phyloP scores from a whole-genome alignment of 768 basidiomycete species.

The Tylopilus intermedius region DNA sequence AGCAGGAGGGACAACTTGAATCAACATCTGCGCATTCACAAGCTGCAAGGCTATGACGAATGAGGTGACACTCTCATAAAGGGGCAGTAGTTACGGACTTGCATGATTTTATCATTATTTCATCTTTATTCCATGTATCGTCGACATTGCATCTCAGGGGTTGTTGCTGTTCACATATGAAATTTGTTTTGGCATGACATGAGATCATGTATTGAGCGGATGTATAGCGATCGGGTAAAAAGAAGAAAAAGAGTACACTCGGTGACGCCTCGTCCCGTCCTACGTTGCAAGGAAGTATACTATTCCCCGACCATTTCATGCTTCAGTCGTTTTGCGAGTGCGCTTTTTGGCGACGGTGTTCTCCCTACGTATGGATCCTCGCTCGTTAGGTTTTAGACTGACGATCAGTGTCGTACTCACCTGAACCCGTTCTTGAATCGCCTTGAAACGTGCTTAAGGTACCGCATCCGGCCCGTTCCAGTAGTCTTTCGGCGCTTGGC shows the following conservation, averaged over 20 bases:
- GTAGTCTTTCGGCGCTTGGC: constrained; percentile 99
- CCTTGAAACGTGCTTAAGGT: constrained; percentile 88
- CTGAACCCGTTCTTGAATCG: constrained; percentile 99
- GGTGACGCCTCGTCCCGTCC: not conserved
- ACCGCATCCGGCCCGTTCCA: constrained; percentile 91
- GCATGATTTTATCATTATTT: constrained; percentile 14
- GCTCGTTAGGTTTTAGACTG: not conserved
- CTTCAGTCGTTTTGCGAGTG: constrained; percentile 50
- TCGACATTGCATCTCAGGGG: not conserved
- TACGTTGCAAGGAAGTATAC: not conserved
- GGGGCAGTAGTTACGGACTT: not conserved
- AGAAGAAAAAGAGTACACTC: constrained; percentile 15
- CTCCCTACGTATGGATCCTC: constrained; percentile 47
- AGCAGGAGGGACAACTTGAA: constrained; percentile 73
- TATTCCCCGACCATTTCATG: constrained; percentile 26
- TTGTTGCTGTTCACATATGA: not conserved
- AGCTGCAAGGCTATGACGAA: constrained; percentile 17
- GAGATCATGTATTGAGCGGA: constrained; percentile 19
- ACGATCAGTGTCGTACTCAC: constrained; percentile 32
- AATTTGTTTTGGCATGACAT: constrained; percentile 5
- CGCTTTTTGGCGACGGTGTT: constrained; percentile 90
- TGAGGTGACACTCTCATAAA: not conserved
- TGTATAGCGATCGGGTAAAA: constrained; percentile 11
- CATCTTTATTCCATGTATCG: constrained; percentile 17
- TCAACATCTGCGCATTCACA: constrained; percentile 68